Evolutionary conservation across 768 basidiomycete species (phyloP).

Genomic region (Naematelia encephala): DNA sequence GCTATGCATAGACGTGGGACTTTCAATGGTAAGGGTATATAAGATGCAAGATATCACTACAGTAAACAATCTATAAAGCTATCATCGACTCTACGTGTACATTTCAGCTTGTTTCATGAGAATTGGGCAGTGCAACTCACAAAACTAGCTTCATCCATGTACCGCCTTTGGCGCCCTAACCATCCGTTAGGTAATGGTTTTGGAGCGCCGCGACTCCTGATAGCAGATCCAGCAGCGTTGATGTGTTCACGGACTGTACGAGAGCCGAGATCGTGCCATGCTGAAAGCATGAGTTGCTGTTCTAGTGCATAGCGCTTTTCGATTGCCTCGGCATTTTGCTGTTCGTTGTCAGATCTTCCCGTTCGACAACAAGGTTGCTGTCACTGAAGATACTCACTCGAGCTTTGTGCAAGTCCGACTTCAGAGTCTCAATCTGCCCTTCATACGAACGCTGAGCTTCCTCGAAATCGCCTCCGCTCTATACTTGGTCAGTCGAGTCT

Average conservation of each 20-base stretch:
- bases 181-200: conserved; percentile 61
- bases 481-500: not conserved
- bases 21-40: too few species aligned
- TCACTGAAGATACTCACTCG: conserved; percentile 32
- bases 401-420: conserved; percentile 27
- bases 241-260: conserved; percentile 63
- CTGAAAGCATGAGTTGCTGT: conserved; percentile 74
- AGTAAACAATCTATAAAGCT: not conserved
- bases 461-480: conserved; percentile 7
- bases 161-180: conserved; percentile 64
- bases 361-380: not conserved
- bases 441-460: conserved; percentile 46
- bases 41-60: not conserved
- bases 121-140: conserved; percentile 14
- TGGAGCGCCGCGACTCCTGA: conserved; percentile 54
- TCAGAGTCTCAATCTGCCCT: conserved; percentile 57
- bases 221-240: conserved; percentile 51
- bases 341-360: not conserved
- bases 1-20: not conserved
- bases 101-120: not conserved
- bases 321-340: conserved; percentile 59
- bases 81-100: not conserved
- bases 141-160: conserved; percentile 28
- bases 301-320: conserved; percentile 68
- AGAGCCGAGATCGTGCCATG: conserved; percentile 69